phyloP scores from a whole-genome alignment of 2,329 filamentous ascomycete genomes.

The Esteya vermicola region DNA sequence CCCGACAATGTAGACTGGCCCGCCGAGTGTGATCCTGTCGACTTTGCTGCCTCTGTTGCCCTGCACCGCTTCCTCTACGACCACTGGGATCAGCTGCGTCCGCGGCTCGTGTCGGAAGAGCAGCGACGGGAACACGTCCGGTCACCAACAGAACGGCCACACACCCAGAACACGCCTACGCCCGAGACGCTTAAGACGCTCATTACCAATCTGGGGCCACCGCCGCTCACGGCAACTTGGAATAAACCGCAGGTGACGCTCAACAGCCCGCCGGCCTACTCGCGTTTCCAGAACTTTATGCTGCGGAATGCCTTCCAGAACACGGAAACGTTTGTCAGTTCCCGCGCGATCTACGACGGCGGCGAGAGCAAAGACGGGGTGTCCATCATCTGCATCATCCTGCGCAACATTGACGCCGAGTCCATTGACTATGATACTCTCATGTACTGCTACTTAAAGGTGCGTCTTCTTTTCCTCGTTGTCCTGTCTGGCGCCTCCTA shows the following conservation, averaged over 20 bases:
- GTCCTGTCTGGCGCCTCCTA: background rate
- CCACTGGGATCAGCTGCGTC: slow-evolving; percentile 55
- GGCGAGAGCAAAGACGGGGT: slow-evolving; percentile 58
- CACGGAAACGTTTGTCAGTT: slow-evolving; percentile 49
- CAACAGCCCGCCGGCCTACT: slow-evolving; percentile 50
- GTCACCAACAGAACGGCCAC: slow-evolving; percentile 36
- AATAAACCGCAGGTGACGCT: slow-evolving; percentile 51
- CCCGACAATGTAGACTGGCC: slow-evolving; percentile 29
- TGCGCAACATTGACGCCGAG: slow-evolving; percentile 53
- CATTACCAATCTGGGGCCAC: slow-evolving; percentile 52
- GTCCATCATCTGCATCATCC: slow-evolving; percentile 54
- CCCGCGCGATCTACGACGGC: slow-evolving; percentile 54
- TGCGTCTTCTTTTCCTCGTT: slow-evolving; percentile 14
- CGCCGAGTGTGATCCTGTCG: slow-evolving; percentile 37
- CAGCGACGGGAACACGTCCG: slow-evolving; percentile 40
- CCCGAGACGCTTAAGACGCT: slow-evolving; percentile 46
- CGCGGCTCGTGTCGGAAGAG: slow-evolving; percentile 47
- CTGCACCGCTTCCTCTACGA: slow-evolving; percentile 57
- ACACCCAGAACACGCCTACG: slow-evolving; percentile 39
- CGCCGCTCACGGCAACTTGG: slow-evolving; percentile 54
- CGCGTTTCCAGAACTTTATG: slow-evolving; percentile 60
- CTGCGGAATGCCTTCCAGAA: slow-evolving; percentile 52
- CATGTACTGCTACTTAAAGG: slow-evolving; percentile 54
- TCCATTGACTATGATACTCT: slow-evolving; percentile 51
- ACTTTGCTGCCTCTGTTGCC: slow-evolving; percentile 58